Percentiles rank a stretch among this genome's conserved stretches.
Conservation (phyloP, 331 rosid species). For the Acacia concinna region DNA sequence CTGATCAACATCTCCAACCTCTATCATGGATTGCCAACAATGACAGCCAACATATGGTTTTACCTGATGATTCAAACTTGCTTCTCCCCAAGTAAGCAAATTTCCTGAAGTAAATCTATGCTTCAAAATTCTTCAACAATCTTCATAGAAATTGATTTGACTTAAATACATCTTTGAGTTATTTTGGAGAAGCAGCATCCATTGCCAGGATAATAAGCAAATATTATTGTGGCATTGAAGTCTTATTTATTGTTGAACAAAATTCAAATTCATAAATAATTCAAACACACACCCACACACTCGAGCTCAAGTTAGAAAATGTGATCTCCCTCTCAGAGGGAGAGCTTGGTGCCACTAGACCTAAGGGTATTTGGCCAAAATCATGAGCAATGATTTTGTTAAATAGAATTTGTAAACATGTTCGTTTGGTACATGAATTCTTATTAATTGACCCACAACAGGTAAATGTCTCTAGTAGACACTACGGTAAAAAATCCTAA, state of each 20-base stretch:
- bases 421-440: not conserved
- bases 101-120: slow-evolving; percentile 24
- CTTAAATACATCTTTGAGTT: not conserved
- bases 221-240: not conserved
- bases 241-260: not conserved
- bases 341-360: too few species aligned
- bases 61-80: slow-evolving; percentile 63
- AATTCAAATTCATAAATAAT: not conserved
- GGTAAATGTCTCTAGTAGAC: not conserved
- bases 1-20: slow-evolving; percentile 72
- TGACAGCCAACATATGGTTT: slow-evolving; percentile 53
- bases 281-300: not conserved
- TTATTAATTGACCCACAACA: not conserved
- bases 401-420: not conserved
- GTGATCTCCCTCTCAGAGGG: too few species aligned
- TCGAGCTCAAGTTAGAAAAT: too few species aligned
- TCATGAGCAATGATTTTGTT: not conserved
- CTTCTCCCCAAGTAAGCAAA: slow-evolving; percentile 55
- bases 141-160: not conserved
- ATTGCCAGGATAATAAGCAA: not conserved
- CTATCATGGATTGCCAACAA: slow-evolving; percentile 64
- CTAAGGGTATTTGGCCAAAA: too few species aligned
- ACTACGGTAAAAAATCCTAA: not conserved
- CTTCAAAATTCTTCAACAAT: slow-evolving; percentile 1
- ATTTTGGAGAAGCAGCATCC: not conserved